Percentiles rank a stretch among this genome's conserved stretches.
phyloP scores from a whole-genome alignment of 805 yeast species.

The Vanderwaltozyma tropicalis region DNA sequence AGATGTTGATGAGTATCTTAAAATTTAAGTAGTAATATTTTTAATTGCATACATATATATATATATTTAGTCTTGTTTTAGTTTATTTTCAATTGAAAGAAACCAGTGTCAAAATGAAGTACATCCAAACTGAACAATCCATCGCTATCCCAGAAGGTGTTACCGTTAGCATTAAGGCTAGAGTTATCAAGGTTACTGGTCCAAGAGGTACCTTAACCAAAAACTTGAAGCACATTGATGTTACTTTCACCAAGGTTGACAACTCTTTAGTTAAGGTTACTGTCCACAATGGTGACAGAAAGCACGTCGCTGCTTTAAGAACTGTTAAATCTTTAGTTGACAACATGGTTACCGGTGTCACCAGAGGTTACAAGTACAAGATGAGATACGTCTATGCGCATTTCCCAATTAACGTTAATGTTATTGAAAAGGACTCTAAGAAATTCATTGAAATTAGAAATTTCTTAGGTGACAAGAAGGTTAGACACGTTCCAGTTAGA shows the following conservation, averaged over 20 bases:
- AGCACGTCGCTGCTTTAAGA: constrained; percentile 99
- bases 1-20: no score
- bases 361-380: constrained; percentile 98
- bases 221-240: constrained; percentile 89
- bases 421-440: constrained; percentile 66
- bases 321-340: constrained; percentile 92
- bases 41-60: no score
- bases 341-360: constrained; percentile 97
- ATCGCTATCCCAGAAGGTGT: constrained; percentile 90
- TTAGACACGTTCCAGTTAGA: constrained; percentile 74
- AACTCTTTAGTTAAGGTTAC: constrained; percentile 59
- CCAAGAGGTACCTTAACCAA: constrained; percentile 94
- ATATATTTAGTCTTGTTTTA: no score
- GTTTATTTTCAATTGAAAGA: background rate
- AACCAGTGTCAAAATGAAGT: constrained; percentile 46
- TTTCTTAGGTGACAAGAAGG: constrained; percentile 98
- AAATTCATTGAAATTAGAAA: constrained; percentile 91
- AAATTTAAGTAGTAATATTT: no score
- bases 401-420: constrained; percentile 99
- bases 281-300: constrained; percentile 98
- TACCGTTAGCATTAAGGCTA: constrained; percentile 81
- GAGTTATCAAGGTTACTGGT: constrained; percentile 83
- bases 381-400: constrained; percentile 99
- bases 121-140: constrained; percentile 77
- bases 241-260: constrained; percentile 75